phyloP scores from a whole-genome alignment of 139 green algal species.

The Tetradesmus obliquus region DNA sequence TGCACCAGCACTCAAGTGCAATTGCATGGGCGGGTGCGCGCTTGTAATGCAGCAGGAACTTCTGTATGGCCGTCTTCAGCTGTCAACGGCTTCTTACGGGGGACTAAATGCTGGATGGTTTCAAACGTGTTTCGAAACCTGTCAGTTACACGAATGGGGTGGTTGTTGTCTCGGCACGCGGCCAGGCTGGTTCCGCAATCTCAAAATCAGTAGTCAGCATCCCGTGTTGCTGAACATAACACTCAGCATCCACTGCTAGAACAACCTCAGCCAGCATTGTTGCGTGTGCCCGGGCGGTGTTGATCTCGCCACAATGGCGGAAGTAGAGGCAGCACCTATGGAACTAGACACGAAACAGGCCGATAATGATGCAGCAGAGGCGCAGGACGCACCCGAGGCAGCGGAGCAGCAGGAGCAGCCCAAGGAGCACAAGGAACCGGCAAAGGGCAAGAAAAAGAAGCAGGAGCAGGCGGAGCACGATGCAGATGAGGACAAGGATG shows the following conservation, averaged over 20 bases:
- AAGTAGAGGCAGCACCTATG: neutral
- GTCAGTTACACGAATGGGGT: neutral
- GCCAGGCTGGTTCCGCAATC: neutral
- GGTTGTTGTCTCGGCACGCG: neutral
- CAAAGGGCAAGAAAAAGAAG: constrained; percentile 15
- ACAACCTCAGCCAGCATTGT: neutral
- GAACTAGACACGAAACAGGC: neutral
- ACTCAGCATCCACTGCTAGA: no score
- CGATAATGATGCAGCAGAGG: neutral
- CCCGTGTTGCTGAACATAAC: no score
- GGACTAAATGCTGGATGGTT: neutral
- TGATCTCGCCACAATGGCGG: constrained; percentile 15
- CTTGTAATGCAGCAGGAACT: no score
- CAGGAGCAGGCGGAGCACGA: constrained; percentile 10
- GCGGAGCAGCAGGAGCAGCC: neutral
- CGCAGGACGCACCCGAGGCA: neutral
- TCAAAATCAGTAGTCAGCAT: neutral
- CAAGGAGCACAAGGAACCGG: neutral
- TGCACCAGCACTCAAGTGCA: no score
- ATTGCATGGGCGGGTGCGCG: no score
- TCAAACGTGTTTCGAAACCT: neutral
- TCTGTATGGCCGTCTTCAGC: no score
- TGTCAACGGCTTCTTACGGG: no score
- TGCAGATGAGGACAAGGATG: neutral
- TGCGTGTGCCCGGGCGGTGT: neutral